Evolutionary conservation across 495 filamentous ascomycete species (phyloP).

Genomic region (Annulohypoxylon moriforme): DNA sequence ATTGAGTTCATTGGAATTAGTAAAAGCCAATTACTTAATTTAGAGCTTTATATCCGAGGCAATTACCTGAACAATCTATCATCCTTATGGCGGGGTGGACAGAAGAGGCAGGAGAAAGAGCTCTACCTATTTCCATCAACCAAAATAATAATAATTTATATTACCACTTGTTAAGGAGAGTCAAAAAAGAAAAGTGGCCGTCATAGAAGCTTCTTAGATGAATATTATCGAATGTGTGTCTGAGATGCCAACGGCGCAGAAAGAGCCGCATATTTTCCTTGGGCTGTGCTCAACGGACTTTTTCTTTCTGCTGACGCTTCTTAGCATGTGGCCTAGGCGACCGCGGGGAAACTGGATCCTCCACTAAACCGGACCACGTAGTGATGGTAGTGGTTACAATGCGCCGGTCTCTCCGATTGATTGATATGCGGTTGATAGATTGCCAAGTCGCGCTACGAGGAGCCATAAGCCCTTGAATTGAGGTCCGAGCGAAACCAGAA

Average conservation of each 20-base stretch:
- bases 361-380: background rate
- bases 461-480: conserved; percentile 8
- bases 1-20: background rate
- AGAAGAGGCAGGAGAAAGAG: background rate
- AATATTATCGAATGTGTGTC: background rate
- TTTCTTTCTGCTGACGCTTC: background rate
- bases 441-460: conserved; percentile 9
- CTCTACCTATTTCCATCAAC: background rate
- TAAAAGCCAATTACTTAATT: background rate
- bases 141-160: background rate
- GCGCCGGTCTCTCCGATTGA: conserved; percentile 18
- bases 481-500: background rate
- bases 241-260: background rate
- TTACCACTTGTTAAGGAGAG: background rate
- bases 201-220: background rate
- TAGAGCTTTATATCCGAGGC: background rate
- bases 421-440: background rate
- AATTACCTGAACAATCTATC: no score
- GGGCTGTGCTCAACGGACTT: background rate
- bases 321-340: background rate
- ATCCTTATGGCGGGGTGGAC: background rate
- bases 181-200: background rate
- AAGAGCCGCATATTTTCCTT: background rate
- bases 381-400: background rate
- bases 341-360: background rate